A percentile compares a stretch with the other conserved stretches of the same genome.
Evolutionary conservation across 352 stramenopile genomes (phyloP).

Genomic region (Phytophthora pluvialis): DNA sequence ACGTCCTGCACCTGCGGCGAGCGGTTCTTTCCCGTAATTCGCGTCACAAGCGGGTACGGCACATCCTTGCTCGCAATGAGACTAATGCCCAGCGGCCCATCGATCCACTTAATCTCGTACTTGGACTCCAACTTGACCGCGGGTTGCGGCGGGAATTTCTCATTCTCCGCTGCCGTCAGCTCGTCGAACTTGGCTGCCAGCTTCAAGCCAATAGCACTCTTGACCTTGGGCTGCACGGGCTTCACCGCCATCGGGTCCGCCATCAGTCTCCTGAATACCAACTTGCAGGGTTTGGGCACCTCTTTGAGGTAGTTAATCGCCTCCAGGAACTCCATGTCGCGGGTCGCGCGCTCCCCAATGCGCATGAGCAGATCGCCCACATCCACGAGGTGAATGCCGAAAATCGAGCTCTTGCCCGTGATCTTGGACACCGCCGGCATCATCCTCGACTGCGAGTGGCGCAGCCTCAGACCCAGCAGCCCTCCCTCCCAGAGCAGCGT

Average conservation of each 20-base stretch:
- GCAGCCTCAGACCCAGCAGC: conserved; percentile 72
- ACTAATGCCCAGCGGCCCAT: conserved; percentile 87
- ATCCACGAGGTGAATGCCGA: conserved; percentile 86
- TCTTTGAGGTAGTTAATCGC: conserved; percentile 87
- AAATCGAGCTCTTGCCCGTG: conserved; percentile 85
- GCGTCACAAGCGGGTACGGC: conserved; percentile 85
- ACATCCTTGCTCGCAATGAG: conserved; percentile 89
- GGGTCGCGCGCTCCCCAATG: conserved; percentile 71
- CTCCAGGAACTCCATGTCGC: conserved; percentile 87
- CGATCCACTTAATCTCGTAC: conserved; percentile 90
- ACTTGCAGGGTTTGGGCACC: conserved; percentile 72
- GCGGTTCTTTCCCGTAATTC: conserved; percentile 89
- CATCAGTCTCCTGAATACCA: conserved; percentile 76
- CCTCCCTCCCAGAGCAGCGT: conserved; percentile 87
- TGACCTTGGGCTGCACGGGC: conserved; percentile 73
- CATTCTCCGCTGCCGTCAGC: conserved; percentile 67
- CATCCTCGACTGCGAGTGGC: conserved; percentile 83
- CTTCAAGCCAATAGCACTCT: conserved; percentile 73
- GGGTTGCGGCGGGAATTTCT: conserved; percentile 69
- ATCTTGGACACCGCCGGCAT: conserved; percentile 86
- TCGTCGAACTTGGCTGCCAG: conserved; percentile 83
- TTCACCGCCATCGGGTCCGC: conserved; percentile 84
- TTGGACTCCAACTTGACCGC: conserved; percentile 83
- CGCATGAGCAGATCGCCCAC: conserved; percentile 81
- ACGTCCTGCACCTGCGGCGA: conserved; percentile 89